A percentile compares a stretch with the other conserved stretches of the same genome.
Evolutionary conservation across 164 flowering plant genomes (phyloP).

Genomic region (Litsea cubeba): DNA sequence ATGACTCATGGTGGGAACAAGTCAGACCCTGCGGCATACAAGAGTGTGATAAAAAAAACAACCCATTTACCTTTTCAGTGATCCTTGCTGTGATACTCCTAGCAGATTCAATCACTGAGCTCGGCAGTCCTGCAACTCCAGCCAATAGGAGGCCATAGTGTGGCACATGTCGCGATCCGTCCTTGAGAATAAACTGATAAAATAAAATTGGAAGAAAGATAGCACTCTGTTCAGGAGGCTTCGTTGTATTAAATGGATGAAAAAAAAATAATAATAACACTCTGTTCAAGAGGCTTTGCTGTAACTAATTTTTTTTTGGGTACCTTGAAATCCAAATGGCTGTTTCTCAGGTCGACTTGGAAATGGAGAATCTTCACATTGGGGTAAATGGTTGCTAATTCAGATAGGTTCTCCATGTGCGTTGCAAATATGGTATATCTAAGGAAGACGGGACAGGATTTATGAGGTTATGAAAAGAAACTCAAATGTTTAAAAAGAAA

Average conservation of each 20-base stretch:
- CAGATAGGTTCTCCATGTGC: constrained; percentile 90
- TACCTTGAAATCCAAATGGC: constrained; percentile 91
- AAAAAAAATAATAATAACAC: no score
- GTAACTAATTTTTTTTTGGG: no score
- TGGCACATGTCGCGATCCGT: constrained; percentile 71
- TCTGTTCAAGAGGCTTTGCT: no score
- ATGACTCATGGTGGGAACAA: neutral
- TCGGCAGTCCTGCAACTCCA: constrained; percentile 88
- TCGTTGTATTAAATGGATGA: no score
- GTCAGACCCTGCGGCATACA: neutral
- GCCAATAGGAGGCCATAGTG: constrained; percentile 93
- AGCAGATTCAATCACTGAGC: constrained; percentile 72
- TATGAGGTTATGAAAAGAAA: neutral
- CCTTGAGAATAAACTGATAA: constrained; percentile 74
- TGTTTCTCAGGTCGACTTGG: constrained; percentile 65
- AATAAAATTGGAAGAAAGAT: constrained; percentile 2
- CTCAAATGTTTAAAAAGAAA: no score
- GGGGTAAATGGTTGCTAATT: constrained; percentile 79
- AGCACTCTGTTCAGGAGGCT: no score
- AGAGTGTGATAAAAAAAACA: neutral
- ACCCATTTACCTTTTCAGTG: constrained; percentile 50
- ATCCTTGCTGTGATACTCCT: constrained; percentile 67
- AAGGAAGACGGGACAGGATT: constrained; percentile 13
- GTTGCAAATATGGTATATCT: constrained; percentile 96
- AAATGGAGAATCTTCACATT: constrained; percentile 92